phyloP scores from a whole-genome alignment of 768 basidiomycete genomes.

The Auricularia sp. region DNA sequence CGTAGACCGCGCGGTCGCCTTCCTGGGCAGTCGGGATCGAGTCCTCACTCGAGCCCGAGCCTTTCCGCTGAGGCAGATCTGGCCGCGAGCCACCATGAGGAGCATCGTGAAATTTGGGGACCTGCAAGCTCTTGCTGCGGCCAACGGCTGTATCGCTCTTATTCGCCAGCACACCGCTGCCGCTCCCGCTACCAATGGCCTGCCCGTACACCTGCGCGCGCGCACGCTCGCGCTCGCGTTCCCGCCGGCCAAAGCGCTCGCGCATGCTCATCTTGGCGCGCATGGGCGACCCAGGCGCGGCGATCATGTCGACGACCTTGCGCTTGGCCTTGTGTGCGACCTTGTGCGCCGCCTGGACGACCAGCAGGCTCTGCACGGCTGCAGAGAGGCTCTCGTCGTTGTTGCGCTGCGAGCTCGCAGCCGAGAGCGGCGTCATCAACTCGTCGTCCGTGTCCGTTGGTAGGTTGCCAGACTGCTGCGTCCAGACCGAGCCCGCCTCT shows the following conservation, averaged over 20 bases:
- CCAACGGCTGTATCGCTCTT: neutral
- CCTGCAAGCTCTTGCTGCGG: neutral
- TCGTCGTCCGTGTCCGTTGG: constrained; percentile 25
- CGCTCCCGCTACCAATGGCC: neutral
- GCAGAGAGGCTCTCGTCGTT: neutral
- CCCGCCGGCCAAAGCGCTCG: neutral
- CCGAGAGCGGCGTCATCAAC: constrained; percentile 25
- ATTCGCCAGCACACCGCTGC: neutral
- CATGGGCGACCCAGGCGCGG: neutral
- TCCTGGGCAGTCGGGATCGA: constrained; percentile 21
- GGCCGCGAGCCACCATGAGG: neutral
- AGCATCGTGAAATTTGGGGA: neutral
- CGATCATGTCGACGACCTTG: constrained; percentile 1
- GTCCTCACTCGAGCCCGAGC: neutral
- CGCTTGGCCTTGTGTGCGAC: neutral
- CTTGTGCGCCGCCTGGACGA: neutral
- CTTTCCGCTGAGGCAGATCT: neutral
- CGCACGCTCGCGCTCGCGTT: neutral
- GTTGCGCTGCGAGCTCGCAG: constrained; percentile 10
- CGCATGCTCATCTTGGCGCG: neutral
- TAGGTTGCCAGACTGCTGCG: constrained; percentile 24
- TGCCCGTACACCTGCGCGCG: neutral
- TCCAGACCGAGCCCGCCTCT: constrained; percentile 43
- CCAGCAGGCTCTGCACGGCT: neutral
- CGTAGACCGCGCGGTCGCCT: constrained; percentile 60